Conservation (phyloP, 192 early-diverging fungal genomes). For the Funneliformis mosseae region DNA sequence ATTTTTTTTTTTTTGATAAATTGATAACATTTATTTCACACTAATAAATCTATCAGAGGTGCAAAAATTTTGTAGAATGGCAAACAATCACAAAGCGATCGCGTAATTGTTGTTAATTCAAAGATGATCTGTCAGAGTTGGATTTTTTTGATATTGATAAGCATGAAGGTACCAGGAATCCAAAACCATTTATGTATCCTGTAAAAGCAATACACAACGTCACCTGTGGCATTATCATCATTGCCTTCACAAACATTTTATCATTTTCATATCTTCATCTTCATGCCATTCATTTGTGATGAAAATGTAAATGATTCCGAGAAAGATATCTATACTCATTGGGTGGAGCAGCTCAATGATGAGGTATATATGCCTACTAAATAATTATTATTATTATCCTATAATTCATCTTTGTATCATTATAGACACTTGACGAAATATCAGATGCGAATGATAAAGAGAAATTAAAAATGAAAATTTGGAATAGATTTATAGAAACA, state of each 20-base stretch:
- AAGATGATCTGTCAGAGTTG: conserved; percentile 29
- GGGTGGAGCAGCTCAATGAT: conserved; percentile 26
- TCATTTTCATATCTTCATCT: conserved; percentile 30
- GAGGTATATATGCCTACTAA: too few relatives aligned
- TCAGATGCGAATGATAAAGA: conserved; percentile 13
- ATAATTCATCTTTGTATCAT: too few relatives aligned
- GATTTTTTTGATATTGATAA: conserved; percentile 29
- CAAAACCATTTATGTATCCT: conserved; percentile 25
- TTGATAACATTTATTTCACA: too few relatives aligned
- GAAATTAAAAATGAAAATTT: conserved; percentile 65
- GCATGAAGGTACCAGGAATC: background rate
- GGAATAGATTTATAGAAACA: too few relatives aligned
- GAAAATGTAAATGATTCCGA: conserved; percentile 25
- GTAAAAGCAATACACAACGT: background rate
- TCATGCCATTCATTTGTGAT: conserved; percentile 21
- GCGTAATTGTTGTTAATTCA: background rate
- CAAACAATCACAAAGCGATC: conserved; percentile 25
- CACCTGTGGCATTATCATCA: background rate
- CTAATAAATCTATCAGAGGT: too few relatives aligned
- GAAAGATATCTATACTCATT: conserved; percentile 27
- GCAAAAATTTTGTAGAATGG: conserved; percentile 12
- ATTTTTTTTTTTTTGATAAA: too few relatives aligned
- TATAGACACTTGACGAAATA: conserved; percentile 24
- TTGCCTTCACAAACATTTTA: conserved; percentile 23
- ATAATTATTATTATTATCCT: background rate